A percentile compares a stretch with the other conserved stretches of the same genome.
These are phyloP conservation scores for Leccinum fibrillosum DNA, from an alignment of 768 basidiomycete genomes.

Conservation along the genomic window DNA sequence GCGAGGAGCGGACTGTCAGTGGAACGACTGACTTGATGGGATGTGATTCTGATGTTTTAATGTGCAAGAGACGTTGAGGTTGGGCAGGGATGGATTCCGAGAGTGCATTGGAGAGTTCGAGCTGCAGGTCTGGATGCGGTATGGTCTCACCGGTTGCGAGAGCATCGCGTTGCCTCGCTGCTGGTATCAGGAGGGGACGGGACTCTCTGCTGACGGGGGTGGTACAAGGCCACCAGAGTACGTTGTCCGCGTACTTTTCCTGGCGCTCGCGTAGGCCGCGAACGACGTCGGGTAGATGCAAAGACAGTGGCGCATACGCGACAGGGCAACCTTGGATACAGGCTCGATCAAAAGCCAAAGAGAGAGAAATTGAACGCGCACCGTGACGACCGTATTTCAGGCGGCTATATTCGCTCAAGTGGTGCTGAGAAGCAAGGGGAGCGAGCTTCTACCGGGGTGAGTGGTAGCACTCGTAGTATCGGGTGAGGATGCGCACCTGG, in stretches of 20 bases:
- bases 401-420: conserved; percentile 65
- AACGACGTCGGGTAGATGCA: conserved; percentile 59
- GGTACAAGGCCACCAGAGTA: conserved; percentile 50
- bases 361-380: background rate
- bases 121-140: conserved; percentile 34
- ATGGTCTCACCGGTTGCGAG: conserved; percentile 15
- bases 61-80: conserved; percentile 4
- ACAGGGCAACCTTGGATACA: conserved; percentile 48
- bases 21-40: conserved; percentile 70
- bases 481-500: conserved; percentile 14
- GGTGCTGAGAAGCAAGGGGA: conserved; percentile 70
- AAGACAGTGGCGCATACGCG: conserved; percentile 59
- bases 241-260: conserved; percentile 31
- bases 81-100: conserved; percentile 36
- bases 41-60: conserved; percentile 77
- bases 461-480: background rate
- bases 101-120: conserved; percentile 54
- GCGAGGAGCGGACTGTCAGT: background rate
- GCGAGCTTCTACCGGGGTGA: conserved; percentile 38
- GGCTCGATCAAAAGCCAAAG: background rate
- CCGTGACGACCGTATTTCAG: conserved; percentile 58
- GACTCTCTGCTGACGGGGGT: background rate
- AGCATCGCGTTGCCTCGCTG: conserved; percentile 23
- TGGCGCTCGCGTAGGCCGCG: conserved; percentile 53
- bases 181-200: conserved; percentile 17